Evolutionary conservation across 2,329 filamentous ascomycete genomes (phyloP).

Genomic region (Apiospora aurea): DNA sequence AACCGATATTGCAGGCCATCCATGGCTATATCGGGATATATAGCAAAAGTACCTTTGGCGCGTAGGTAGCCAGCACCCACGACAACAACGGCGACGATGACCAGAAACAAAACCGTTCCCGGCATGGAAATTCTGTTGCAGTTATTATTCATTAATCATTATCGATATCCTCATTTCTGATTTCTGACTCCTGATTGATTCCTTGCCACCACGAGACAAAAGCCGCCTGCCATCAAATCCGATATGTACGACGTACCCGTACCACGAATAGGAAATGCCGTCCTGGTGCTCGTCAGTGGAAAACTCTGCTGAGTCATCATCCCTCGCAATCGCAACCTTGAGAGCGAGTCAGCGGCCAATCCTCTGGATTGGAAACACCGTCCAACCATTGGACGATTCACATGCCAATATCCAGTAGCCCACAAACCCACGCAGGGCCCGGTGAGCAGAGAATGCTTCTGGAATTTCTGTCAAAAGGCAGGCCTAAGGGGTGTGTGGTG

Average conservation of each 20-base stretch:
- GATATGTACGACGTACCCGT: constrained; percentile 2
- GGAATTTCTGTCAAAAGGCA: constrained; percentile 14
- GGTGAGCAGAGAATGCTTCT: constrained; percentile 15
- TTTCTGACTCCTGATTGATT: too few species aligned
- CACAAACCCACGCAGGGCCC: neutral
- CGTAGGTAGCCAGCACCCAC: neutral
- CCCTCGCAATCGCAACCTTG: neutral
- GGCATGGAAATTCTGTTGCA: neutral
- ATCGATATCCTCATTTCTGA: neutral
- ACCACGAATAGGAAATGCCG: neutral
- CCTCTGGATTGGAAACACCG: neutral
- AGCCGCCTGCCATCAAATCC: neutral
- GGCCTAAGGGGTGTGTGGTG: neutral
- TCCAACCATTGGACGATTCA: constrained; percentile 12
- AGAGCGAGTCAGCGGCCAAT: constrained; percentile 6
- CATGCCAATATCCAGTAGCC: neutral
- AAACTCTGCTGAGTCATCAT: constrained; percentile 21
- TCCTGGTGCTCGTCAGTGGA: neutral
- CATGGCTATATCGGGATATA: neutral
- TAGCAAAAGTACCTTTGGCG: neutral
- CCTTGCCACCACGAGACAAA: neutral
- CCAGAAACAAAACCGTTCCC: neutral
- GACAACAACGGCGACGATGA: neutral
- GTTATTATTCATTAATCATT: neutral
- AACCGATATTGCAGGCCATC: neutral